Evolutionary conservation across 768 basidiomycete species (phyloP).

Genomic region (Dictyophora rubrovolvata): DNA sequence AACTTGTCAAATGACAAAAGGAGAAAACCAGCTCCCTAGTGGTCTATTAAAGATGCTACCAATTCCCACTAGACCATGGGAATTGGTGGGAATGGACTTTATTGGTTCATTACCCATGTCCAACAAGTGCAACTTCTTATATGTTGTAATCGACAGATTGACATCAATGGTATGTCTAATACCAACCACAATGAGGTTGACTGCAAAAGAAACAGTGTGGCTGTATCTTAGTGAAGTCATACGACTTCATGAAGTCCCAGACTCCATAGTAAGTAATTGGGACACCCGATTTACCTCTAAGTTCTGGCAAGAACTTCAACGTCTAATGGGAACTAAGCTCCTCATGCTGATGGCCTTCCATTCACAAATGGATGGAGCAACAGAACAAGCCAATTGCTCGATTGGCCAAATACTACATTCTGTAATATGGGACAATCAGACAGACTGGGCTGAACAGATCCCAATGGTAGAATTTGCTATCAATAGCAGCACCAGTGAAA

Average conservation of each 20-base stretch:
- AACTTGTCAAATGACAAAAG: constrained; percentile 7
- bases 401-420: too few relatives aligned
- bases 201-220: constrained; percentile 21
- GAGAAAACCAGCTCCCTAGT: constrained; percentile 11
- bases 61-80: constrained; percentile 9
- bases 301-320: constrained; percentile 26
- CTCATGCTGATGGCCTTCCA: too few relatives aligned
- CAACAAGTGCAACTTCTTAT: constrained; percentile 18
- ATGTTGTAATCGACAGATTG: constrained; percentile 19
- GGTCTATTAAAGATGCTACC: constrained; percentile 14
- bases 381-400: too few relatives aligned
- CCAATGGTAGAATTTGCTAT: too few relatives aligned
- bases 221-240: constrained; percentile 21
- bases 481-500: too few relatives aligned
- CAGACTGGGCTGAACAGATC: too few relatives aligned
- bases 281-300: constrained; percentile 24
- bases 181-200: constrained; percentile 16
- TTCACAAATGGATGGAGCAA: too few relatives aligned
- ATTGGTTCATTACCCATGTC: constrained; percentile 15
- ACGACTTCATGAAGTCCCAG: constrained; percentile 21
- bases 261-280: too few relatives aligned
- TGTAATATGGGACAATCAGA: too few relatives aligned
- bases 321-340: too few relatives aligned
- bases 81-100: constrained; percentile 24
- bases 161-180: constrained; percentile 25